Base-by-base conservation (phyloP, 345 rosid species). In the Salix brachista region DNA sequence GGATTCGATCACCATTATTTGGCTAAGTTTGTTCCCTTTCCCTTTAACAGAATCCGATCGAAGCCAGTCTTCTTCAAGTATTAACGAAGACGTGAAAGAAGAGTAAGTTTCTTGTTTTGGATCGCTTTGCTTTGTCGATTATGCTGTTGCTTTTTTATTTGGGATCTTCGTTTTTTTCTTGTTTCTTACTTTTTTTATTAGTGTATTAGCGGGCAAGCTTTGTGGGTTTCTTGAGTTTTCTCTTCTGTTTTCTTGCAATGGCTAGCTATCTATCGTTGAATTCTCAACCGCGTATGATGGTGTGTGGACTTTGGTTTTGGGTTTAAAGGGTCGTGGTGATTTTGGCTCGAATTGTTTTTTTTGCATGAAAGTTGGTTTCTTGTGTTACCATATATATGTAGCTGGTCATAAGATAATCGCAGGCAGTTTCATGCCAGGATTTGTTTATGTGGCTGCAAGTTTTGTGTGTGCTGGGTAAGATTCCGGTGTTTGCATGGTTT, bases 21-120 rank as follows among this genome's bases (percentile, higher is more conserved):
- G n/a, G 50, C 70, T 37, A 34, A 67, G 70, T 61, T 61, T 60
- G 19, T 42, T 54, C 21, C 12, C 32, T 61, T 50, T 66, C 54
- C 19, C 23, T 26, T 72, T 39, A 21, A 10, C 86, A 88, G 91
- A 83, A 78, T 84, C 88, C 61, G 86, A 81, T 82, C 85, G 86
- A 70, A 86, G 85, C 79, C 80, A 58, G 28, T n/a, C 73, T 52
- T 83, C 85, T 68, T 81, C 89, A 5, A 80, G 86, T 70, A 23
- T 81, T 67, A 39, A 61, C 30, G 75, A 70, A 28, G 88, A 65
- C 34, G 78, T 80, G 34, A 65, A 74, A 48, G 75, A 81, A 72
- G 87, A 82, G 87, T 34, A 72, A 18, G 89, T 26, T 39, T 54
- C 25, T 28, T 21, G 66, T 67, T 69, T 6, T 37, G 82, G 79